These are phyloP conservation scores for Vaccinium darrowii DNA, from an alignment of 148 eudicot species.

Conservation along the genomic window DNA sequence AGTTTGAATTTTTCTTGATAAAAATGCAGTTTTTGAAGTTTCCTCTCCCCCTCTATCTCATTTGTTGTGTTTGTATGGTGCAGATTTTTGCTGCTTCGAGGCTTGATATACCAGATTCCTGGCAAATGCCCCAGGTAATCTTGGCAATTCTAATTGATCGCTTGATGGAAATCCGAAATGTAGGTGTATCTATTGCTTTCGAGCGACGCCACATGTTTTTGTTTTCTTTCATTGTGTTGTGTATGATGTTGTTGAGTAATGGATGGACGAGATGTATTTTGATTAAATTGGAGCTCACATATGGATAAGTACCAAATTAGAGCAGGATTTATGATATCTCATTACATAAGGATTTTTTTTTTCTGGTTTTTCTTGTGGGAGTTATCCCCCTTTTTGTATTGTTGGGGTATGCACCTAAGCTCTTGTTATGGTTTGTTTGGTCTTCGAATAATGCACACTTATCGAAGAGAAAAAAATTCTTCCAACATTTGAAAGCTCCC, in stretches of 20 bases:
- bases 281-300: not conserved
- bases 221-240: too few relatives aligned
- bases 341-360: not conserved
- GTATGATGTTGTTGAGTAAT: not conserved
- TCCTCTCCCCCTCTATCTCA: not conserved
- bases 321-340: not conserved
- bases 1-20: too few relatives aligned
- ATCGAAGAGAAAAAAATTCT: not conserved
- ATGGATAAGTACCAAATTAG: not conserved
- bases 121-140: constrained; percentile 98
- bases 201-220: not conserved
- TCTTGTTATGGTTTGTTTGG: not conserved
- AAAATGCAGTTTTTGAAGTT: too few relatives aligned
- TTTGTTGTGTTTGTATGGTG: not conserved
- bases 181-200: not conserved
- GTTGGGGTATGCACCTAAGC: too few relatives aligned
- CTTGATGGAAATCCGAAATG: not conserved
- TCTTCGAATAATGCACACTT: not conserved
- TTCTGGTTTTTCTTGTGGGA: too few relatives aligned
- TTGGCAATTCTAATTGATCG: not conserved
- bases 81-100: constrained; percentile 90
- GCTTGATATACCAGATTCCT: constrained; percentile 79
- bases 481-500: not conserved
- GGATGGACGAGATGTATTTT: not conserved
- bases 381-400: too few relatives aligned